Conservation (phyloP, 257 asterid species). For the Solanum appendiculatum region DNA sequence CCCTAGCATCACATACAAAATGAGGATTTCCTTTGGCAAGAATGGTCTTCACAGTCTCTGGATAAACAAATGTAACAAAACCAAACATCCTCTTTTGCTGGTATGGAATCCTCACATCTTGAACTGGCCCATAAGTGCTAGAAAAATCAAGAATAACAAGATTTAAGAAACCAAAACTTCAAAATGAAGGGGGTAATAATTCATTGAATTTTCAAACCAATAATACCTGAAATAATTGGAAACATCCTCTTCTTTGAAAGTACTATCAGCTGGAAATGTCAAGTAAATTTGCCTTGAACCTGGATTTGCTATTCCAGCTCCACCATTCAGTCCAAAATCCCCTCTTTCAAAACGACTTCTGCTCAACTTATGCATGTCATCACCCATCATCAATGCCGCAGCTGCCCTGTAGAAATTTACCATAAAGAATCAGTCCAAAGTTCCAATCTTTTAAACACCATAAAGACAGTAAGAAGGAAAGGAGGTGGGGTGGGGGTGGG, state of each 20-base stretch:
- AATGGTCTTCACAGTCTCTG: conserved; percentile 61
- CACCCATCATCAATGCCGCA: conserved; percentile 35
- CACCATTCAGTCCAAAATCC: conserved; percentile 36
- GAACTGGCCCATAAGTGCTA: conserved; percentile 65
- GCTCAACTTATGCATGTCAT: conserved; percentile 33
- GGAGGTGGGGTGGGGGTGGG: not conserved
- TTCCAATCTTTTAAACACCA: not conserved
- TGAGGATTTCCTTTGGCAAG: conserved; percentile 77
- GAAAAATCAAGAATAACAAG: not conserved
- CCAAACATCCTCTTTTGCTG: conserved; percentile 80
- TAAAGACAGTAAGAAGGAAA: not conserved
- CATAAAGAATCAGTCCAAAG: not conserved
- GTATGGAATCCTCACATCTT: conserved; percentile 68
- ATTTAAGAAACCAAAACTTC: not conserved
- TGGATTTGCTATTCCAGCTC: conserved; percentile 21
- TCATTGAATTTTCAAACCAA: not conserved
- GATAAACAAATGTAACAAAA: conserved; percentile 54
- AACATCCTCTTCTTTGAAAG: conserved; percentile 64
- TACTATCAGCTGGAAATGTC: conserved; percentile 65
- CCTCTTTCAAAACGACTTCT: conserved; percentile 29
- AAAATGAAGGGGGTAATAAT: not conserved
- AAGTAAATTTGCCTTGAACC: conserved; percentile 65
- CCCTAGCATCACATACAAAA: conserved; percentile 72
- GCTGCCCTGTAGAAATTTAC: not conserved
- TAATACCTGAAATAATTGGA: conserved; percentile 50